Percentiles rank a stretch among this genome's conserved stretches.
Conservation (phyloP, 805 yeast genomes). For the Cyberlindnera amylophila region DNA sequence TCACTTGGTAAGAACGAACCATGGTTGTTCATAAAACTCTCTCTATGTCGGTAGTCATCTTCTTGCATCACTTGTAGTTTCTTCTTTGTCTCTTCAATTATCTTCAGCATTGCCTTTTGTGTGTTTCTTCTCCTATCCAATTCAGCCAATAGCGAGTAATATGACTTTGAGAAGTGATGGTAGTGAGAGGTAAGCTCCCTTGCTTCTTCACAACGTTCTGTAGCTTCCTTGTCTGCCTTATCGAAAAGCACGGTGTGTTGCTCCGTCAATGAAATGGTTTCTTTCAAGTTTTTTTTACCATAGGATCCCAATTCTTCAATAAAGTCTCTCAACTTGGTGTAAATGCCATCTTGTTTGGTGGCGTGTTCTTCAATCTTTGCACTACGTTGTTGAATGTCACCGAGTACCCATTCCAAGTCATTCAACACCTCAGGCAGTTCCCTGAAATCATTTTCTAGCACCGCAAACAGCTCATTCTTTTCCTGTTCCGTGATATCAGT, state of each 20-base stretch:
- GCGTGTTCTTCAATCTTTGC: slow-evolving; percentile 22
- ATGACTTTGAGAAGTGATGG: slow-evolving; percentile 46
- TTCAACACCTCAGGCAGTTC: slow-evolving; percentile 56
- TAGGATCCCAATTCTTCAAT: slow-evolving; percentile 21
- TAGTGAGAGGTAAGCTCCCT: slow-evolving; percentile 46
- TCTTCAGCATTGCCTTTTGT: slow-evolving; percentile 35
- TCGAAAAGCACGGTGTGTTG: slow-evolving; percentile 13
- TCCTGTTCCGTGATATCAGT: slow-evolving; percentile 26
- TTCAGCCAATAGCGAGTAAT: slow-evolving; percentile 49
- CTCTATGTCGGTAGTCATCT: slow-evolving; percentile 42
- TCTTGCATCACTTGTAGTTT: slow-evolving; percentile 36
- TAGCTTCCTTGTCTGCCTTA: slow-evolving; percentile 10
- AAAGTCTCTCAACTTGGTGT: slow-evolving; percentile 23
- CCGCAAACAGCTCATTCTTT: slow-evolving; percentile 38
- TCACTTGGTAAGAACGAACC: slow-evolving; percentile 55
- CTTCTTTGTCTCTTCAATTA: slow-evolving; percentile 39
- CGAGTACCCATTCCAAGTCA: slow-evolving; percentile 39
- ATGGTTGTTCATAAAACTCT: slow-evolving; percentile 41
- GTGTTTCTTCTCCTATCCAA: slow-evolving; percentile 44
- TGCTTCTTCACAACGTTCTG: slow-evolving; percentile 18
- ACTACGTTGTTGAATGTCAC: slow-evolving; percentile 27
- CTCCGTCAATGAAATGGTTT: slow-evolving; percentile 13
- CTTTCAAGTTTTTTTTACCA: slow-evolving; percentile 20
- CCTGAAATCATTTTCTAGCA: slow-evolving; percentile 47
- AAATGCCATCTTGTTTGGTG: slow-evolving; percentile 5